Percentiles rank a stretch among this genome's conserved stretches.
phyloP scores from a whole-genome alignment of 1,139 yeast genomes.

The Yamadazyma spencermartinsiae region DNA sequence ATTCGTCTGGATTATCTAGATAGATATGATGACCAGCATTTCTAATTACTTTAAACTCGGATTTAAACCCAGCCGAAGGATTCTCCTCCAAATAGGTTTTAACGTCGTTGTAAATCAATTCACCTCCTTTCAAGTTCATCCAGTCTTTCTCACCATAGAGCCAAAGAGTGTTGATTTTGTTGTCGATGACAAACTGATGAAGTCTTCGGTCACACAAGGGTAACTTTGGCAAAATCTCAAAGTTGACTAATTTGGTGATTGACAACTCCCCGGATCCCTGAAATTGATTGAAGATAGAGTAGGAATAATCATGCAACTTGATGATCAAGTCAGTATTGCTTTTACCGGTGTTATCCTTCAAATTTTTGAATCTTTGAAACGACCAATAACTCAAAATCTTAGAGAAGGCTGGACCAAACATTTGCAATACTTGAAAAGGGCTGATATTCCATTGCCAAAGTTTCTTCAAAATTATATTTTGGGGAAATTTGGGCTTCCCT shows the following conservation, averaged over 20 bases:
- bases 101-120: slow-evolving; percentile 31
- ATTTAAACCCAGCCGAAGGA: slow-evolving; percentile 14
- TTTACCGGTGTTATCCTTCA: slow-evolving; percentile 21
- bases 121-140: slow-evolving; percentile 47
- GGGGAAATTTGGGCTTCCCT: slow-evolving; percentile 45
- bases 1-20: slow-evolving; percentile 38
- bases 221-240: slow-evolving; percentile 39
- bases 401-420: slow-evolving; percentile 41
- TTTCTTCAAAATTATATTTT: slow-evolving; percentile 29
- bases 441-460: slow-evolving; percentile 43
- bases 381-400: slow-evolving; percentile 47
- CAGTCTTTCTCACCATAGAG: slow-evolving; percentile 47
- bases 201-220: slow-evolving; percentile 47
- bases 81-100: slow-evolving; percentile 4
- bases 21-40: slow-evolving; percentile 47
- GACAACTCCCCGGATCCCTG: slow-evolving; percentile 50
- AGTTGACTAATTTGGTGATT: slow-evolving; percentile 42
- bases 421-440: slow-evolving; percentile 43
- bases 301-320: slow-evolving; percentile 43
- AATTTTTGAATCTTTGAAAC: slow-evolving; percentile 38
- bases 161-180: slow-evolving; percentile 33
- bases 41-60: slow-evolving; percentile 25
- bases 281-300: slow-evolving; percentile 44
- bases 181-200: slow-evolving; percentile 27
- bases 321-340: slow-evolving; percentile 25